These are phyloP conservation scores for Apiotrichum montevideense DNA, from an alignment of 1,284 basidiomycete genomes.

Conservation along the genomic window DNA sequence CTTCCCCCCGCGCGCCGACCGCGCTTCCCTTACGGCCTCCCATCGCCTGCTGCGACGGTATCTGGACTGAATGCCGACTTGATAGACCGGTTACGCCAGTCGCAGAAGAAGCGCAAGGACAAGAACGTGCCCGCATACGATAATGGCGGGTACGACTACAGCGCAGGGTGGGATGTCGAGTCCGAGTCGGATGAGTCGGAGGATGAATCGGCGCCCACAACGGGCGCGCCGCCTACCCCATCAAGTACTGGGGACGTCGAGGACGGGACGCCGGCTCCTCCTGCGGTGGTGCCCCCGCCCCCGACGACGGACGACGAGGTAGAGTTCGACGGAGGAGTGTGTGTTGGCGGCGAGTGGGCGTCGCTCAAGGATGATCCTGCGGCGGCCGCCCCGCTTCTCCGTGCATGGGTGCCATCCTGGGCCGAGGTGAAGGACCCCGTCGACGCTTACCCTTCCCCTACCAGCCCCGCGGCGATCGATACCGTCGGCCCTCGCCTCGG, in stretches of 20 bases:
- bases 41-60: conserved; percentile 29
- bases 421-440: conserved; percentile 2
- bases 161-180: conserved; percentile 27
- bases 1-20: conserved; percentile 2
- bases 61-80: conserved; percentile 22
- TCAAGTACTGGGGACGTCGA: conserved; percentile 20
- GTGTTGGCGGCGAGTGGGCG: conserved; percentile 31
- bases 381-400: conserved; percentile 4
- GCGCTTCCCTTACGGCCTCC: conserved; percentile 26
- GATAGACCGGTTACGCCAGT: conserved; percentile 21
- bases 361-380: conserved; percentile 16
- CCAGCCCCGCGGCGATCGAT: neutral
- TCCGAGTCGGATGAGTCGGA: conserved; percentile 15
- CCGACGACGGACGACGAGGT: conserved; percentile 15
- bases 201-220: conserved; percentile 24
- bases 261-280: conserved; percentile 10
- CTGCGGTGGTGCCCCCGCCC: neutral
- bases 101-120: conserved; percentile 3
- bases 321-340: conserved; percentile 22
- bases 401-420: conserved; percentile 10
- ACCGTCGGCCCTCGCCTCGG: neutral
- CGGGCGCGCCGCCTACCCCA: conserved; percentile 37
- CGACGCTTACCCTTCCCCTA: conserved; percentile 1
- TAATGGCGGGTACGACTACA: conserved; percentile 14
- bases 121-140: conserved; percentile 4